phyloP scores from a whole-genome alignment of 345 rosid genomes.

The Trapa bicornis region DNA sequence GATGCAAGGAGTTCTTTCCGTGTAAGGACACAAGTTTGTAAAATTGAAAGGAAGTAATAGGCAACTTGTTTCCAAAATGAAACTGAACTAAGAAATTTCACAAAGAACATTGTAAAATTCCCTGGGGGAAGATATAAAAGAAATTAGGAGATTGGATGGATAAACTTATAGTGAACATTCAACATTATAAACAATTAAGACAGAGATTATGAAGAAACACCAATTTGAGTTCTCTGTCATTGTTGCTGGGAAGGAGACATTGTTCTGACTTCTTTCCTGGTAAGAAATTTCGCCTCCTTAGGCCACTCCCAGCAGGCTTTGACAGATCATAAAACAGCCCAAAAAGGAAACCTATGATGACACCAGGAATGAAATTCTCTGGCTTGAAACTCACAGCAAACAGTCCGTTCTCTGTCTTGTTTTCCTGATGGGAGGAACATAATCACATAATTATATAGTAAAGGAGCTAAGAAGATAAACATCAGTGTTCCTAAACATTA shows the following conservation, averaged over 20 bases:
- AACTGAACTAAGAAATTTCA: neutral
- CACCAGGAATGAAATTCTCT: slow-evolving; percentile 73
- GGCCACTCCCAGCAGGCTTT: slow-evolving; percentile 25
- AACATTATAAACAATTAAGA: neutral
- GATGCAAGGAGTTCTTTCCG: slow-evolving; percentile 14
- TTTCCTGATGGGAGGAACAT: slow-evolving; percentile 26
- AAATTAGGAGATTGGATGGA: neutral
- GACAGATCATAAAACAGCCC: slow-evolving; percentile 69
- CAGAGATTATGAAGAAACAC: slow-evolving; percentile 16
- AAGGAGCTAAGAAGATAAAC: slow-evolving; percentile 1
- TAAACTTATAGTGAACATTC: neutral
- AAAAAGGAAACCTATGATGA: slow-evolving; percentile 70
- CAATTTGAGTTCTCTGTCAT: slow-evolving; percentile 72
- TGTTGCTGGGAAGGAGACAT: slow-evolving; percentile 21
- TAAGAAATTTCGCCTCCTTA: slow-evolving; percentile 45
- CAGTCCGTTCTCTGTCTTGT: slow-evolving; percentile 29
- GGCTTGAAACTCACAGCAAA: slow-evolving; percentile 55
- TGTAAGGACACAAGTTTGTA: slow-evolving; percentile 8
- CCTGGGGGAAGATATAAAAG: neutral
- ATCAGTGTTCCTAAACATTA: neutral
- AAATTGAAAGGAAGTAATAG: neutral
- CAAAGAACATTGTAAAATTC: neutral
- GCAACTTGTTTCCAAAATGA: neutral
- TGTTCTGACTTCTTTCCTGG: slow-evolving; percentile 44
- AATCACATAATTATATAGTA: neutral